Percentiles rank a stretch among this genome's conserved stretches.
phyloP scores from a whole-genome alignment of 306 rosid genomes.

The Cucumis hystrix region DNA sequence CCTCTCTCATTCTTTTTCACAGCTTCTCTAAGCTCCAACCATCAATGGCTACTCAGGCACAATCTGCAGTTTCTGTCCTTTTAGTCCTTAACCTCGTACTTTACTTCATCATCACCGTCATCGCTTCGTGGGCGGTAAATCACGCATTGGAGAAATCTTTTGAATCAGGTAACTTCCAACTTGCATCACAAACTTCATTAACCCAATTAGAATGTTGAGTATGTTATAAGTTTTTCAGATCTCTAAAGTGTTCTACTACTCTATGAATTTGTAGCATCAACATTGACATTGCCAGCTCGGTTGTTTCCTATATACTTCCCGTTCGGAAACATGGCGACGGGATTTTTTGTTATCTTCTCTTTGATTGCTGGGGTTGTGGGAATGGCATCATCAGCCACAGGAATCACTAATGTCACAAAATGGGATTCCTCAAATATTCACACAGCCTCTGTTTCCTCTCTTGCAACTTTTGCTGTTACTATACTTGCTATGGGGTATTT shows the following conservation, averaged over 20 bases:
- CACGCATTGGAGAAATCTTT: constrained; percentile 58
- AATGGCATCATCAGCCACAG: constrained; percentile 50
- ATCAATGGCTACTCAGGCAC: constrained; percentile 51
- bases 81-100: constrained; percentile 46
- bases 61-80: constrained; percentile 45
- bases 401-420: constrained; percentile 34
- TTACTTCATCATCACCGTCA: constrained; percentile 45
- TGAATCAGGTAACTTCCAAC: constrained; percentile 41
- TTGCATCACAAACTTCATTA: background rate
- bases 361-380: constrained; percentile 92
- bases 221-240: background rate
- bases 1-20: background rate
- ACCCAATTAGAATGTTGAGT: background rate
- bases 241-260: background rate
- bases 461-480: constrained; percentile 51
- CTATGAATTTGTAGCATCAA: constrained; percentile 43
- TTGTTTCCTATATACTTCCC: constrained; percentile 79
- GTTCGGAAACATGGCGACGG: constrained; percentile 81
- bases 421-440: constrained; percentile 40
- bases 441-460: constrained; percentile 65
- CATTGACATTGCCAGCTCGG: constrained; percentile 36
- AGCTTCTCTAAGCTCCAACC: constrained; percentile 9
- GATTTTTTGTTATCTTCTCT: constrained; percentile 51
- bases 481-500: constrained; percentile 81
- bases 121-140: constrained; percentile 79